Evolutionary conservation across 2,329 filamentous ascomycete species (phyloP), one percentile per base, ranked within the genome.

Genomic region (Colletotrichum filicis): DNA sequence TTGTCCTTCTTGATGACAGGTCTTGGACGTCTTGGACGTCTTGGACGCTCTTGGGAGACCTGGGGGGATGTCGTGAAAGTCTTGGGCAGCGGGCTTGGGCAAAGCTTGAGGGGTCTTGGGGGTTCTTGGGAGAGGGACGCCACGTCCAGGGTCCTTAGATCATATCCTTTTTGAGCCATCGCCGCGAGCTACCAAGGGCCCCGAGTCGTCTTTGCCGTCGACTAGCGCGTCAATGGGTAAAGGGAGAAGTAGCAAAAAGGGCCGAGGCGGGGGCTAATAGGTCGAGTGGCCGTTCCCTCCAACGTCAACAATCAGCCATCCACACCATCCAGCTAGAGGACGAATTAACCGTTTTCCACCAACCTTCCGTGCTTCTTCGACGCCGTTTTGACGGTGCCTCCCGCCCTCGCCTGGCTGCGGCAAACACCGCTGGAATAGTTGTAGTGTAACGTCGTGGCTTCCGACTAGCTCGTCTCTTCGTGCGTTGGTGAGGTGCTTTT

Each of bases 21-120:
- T 70, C 70, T 70, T 73, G 70, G 66, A 52, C 55, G 59, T 70
- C 70, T 70, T 73, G 70, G 66, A 52, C 55, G 59, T 63, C 68
- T 62, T 63, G 64, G 57, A 46, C n/a, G 32, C 55, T 65, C 69
- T 72, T 72, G 42, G 14, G 58, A 52, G 32, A 26, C 60, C 28
- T 64, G 59, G 26, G 30, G 32, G 42, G 42, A 49, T 49, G 42
- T 49, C 42, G 42, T 49, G 19, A n/a, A 49, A 49, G 42, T 49
- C 42, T 49, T 49, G 19, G 42, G 42, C 42, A 22, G 1, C 42
- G 28, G 55, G 53, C 68, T 70, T 55, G 42, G 62, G 37, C 5
- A 60, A 73, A 63, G 62, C 67, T 70, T 69, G 35, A 22, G 67
- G 67, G 46, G 30, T 46, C 59, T 53, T 70, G 70, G 46, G 35